Percentiles rank a stretch among this genome's conserved stretches.
These are phyloP conservation scores for Populus tomentosa DNA, from an alignment of 441 rosid species.

Conservation along the genomic window DNA sequence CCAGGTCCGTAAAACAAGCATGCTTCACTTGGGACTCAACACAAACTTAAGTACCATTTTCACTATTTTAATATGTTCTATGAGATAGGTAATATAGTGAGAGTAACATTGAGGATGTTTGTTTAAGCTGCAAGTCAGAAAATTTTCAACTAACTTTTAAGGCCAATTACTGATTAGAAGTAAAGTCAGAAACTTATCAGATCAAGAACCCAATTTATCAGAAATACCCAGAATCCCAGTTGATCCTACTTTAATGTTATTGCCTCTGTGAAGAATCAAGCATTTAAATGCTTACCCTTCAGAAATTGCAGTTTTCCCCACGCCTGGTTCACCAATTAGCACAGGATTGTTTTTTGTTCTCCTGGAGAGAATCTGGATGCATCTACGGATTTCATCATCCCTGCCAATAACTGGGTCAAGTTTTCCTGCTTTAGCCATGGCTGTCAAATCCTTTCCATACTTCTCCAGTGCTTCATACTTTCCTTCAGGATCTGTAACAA, in stretches of 20 bases:
- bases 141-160: no score
- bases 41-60: background rate
- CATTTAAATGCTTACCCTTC: constrained; percentile 62
- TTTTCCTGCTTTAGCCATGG: constrained; percentile 92
- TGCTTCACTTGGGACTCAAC: background rate
- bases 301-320: constrained; percentile 96
- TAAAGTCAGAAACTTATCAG: background rate
- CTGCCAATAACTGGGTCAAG: constrained; percentile 98
- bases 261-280: background rate
- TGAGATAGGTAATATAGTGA: background rate
- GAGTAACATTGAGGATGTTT: background rate
- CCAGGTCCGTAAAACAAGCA: background rate
- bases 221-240: background rate
- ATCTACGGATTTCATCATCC: constrained; percentile 94
- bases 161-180: background rate
- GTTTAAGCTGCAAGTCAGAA: background rate
- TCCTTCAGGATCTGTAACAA: constrained; percentile 87
- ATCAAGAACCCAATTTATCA: background rate
- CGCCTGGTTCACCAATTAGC: constrained; percentile 96
- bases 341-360: constrained; percentile 98
- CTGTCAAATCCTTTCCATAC: constrained; percentile 96
- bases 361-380: constrained; percentile 94
- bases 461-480: constrained; percentile 95
- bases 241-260: constrained; percentile 2
- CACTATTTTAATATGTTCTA: background rate